phyloP scores from a whole-genome alignment of 441 rosid species.

The Sinapis alba region DNA sequence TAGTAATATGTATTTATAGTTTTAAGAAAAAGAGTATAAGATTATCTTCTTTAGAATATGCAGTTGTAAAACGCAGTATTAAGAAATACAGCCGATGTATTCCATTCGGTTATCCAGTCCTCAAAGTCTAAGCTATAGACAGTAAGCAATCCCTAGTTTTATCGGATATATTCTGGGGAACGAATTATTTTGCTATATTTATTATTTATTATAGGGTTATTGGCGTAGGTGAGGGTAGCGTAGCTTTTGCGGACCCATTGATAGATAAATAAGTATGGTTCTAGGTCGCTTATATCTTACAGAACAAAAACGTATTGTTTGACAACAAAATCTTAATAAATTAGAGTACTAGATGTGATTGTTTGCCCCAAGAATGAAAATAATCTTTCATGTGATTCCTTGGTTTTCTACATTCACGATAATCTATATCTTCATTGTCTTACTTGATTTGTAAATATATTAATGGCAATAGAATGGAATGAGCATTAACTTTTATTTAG shows the following conservation, averaged over 20 bases:
- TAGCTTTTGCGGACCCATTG: conserved; percentile 24
- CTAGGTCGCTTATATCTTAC: conserved; percentile 10
- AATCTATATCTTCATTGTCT: conserved; percentile 34
- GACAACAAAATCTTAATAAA: conserved; percentile 10
- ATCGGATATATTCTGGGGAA: conserved; percentile 13
- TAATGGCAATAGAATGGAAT: neutral
- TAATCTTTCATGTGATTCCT: conserved; percentile 42
- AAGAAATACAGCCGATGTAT: neutral
- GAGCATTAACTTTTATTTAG: neutral
- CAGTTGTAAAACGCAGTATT: neutral
- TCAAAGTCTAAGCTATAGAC: neutral
- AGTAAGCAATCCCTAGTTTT: conserved; percentile 33
- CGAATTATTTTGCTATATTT: neutral
- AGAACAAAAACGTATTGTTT: neutral
- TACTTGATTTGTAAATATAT: conserved; percentile 22
- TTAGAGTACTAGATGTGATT: conserved; percentile 23
- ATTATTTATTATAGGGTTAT: conserved; percentile 3
- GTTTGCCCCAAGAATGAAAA: conserved; percentile 17
- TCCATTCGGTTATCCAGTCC: neutral
- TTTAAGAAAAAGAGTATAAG: neutral
- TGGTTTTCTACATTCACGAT: conserved; percentile 39
- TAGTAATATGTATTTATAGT: neutral
- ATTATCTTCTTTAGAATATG: neutral
- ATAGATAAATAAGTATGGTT: conserved; percentile 4
- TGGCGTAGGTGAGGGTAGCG: conserved; percentile 22